A percentile compares a stretch with the other conserved stretches of the same genome.
These are phyloP conservation scores for Lactifluus piperatus DNA, from an alignment of 768 basidiomycete species.

Conservation along the genomic window DNA sequence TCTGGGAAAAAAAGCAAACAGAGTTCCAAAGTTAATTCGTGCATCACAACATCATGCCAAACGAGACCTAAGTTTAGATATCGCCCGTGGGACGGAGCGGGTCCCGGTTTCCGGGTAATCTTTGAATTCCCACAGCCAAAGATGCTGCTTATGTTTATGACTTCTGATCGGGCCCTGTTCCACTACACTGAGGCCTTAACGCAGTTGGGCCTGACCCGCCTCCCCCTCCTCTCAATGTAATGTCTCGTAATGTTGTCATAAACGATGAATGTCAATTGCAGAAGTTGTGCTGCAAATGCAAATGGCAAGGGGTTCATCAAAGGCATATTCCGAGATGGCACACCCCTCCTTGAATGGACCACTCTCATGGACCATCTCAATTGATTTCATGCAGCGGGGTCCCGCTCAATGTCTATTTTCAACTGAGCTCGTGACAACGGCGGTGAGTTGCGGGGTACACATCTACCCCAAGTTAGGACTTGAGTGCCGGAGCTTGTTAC, in stretches of 20 bases:
- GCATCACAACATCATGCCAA: constrained; percentile 19
- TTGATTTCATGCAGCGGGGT: too few species aligned
- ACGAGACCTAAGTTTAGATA: constrained; percentile 3
- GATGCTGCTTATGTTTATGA: too few species aligned
- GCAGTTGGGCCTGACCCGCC: background rate
- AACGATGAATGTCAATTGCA: background rate
- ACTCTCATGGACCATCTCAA: too few species aligned
- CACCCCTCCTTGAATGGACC: background rate
- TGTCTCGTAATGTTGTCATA: background rate
- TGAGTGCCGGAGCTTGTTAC: background rate
- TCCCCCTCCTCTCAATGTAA: too few species aligned
- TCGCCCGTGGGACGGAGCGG: background rate
- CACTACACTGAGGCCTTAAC: background rate
- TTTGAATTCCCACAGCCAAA: constrained; percentile 6
- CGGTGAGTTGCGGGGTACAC: background rate
- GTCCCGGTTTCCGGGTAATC: background rate
- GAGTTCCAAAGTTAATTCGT: constrained; percentile 3
- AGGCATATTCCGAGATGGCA: background rate
- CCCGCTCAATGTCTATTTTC: too few species aligned
- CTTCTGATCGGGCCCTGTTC: constrained; percentile 8
- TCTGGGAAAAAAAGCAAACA: background rate
- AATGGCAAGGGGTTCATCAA: background rate
- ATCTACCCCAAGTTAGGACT: background rate
- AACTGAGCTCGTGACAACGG: background rate
- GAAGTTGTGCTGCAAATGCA: background rate